Conservation (phyloP, 2,329 filamentous ascomycete species). For the Trichocomaceae sp. region DNA sequence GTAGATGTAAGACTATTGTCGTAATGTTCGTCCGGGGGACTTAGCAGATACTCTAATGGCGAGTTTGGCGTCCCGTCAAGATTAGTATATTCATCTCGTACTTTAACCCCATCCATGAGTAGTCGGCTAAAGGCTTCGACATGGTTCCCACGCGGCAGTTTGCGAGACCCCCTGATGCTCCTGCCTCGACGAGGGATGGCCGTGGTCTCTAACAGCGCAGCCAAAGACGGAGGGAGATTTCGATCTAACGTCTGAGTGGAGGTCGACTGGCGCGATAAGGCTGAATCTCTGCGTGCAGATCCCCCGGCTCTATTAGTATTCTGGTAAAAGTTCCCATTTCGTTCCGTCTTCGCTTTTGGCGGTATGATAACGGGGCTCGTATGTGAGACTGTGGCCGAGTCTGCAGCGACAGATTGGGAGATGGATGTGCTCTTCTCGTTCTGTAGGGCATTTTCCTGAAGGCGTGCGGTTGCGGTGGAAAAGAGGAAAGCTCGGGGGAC, state of each 20-base stretch:
- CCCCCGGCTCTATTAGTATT: constrained; percentile 16
- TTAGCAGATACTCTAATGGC: constrained; percentile 50
- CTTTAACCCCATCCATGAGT: constrained; percentile 46
- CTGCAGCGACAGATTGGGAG: constrained; percentile 11
- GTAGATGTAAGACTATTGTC: constrained; percentile 31
- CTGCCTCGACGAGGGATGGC: constrained; percentile 45
- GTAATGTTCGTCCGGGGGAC: constrained; percentile 45
- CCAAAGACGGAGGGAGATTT: constrained; percentile 50
- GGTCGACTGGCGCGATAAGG: constrained; percentile 20
- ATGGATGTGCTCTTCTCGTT: constrained; percentile 18
- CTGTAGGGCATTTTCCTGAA: constrained; percentile 18
- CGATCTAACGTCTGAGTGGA: constrained; percentile 28
- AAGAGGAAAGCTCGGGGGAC: constrained; percentile 36
- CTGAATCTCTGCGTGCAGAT: constrained; percentile 16
- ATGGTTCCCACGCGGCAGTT: constrained; percentile 36
- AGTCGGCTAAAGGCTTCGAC: constrained; percentile 50
- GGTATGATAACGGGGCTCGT: constrained; percentile 32
- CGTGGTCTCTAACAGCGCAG: constrained; percentile 53
- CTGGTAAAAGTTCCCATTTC: constrained; percentile 12
- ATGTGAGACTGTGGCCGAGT: constrained; percentile 16
- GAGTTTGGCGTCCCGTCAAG: constrained; percentile 38
- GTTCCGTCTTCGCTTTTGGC: constrained; percentile 25
- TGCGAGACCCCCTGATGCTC: constrained; percentile 33
- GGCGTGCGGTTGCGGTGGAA: constrained; percentile 27
- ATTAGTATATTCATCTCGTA: constrained; percentile 42